Evolutionary conservation across 176 grass and related monocot species (phyloP).

Genomic region (Miscanthus lutarioriparius): DNA sequence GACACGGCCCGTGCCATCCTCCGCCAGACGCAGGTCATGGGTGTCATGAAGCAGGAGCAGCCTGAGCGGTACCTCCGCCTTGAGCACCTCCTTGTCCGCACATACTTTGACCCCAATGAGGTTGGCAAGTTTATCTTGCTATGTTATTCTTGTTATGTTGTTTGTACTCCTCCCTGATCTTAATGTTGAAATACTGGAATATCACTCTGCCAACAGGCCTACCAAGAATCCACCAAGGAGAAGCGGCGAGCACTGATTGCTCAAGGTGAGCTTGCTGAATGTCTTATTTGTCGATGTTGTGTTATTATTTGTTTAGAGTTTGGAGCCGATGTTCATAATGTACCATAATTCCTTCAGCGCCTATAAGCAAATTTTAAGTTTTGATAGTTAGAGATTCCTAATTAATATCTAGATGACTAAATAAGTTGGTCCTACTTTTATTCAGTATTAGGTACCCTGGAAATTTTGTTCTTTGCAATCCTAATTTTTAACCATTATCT

Average conservation of each 20-base stretch:
- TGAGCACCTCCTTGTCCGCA: slow-evolving; percentile 90
- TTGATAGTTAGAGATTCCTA: neutral
- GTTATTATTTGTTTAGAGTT: neutral
- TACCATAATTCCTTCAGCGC: neutral
- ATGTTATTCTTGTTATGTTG: slow-evolving; percentile 4
- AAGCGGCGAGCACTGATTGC: slow-evolving; percentile 85
- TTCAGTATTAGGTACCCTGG: neutral
- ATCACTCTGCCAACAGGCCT: slow-evolving; percentile 55
- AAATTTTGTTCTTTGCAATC: slow-evolving; percentile 12
- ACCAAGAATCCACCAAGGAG: slow-evolving; percentile 98
- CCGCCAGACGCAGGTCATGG: slow-evolving; percentile 97
- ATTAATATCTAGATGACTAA: neutral
- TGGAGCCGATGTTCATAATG: neutral
- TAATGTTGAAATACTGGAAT: slow-evolving; percentile 29
- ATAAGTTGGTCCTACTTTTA: slow-evolving; percentile 6
- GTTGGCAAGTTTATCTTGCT: slow-evolving; percentile 32
- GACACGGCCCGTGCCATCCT: slow-evolving; percentile 90
- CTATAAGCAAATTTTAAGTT: neutral
- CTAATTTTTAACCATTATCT: slow-evolving; percentile 8
- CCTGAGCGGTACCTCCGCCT: slow-evolving; percentile 92
- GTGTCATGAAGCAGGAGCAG: slow-evolving; percentile 98
- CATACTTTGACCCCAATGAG: slow-evolving; percentile 95
- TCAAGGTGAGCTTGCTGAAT: slow-evolving; percentile 62
- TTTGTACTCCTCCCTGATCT: neutral
- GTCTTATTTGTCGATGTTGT: slow-evolving; percentile 23